phyloP scores from a whole-genome alignment of 208 protist genomes.

The Phytomonas sp. region DNA sequence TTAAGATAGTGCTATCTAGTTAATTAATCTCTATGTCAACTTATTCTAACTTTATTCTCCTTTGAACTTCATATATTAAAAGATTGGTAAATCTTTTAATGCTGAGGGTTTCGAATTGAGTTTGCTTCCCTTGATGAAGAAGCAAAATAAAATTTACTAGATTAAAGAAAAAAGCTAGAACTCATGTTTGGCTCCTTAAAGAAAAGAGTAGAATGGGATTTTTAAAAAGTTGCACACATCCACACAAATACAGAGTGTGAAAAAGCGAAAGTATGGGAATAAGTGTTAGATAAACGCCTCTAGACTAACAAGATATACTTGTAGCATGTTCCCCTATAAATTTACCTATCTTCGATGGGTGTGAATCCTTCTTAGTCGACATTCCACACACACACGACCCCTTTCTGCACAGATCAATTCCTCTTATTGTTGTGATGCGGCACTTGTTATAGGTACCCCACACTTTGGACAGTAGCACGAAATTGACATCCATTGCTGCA shows the following conservation, averaged over 20 bases:
- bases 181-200: not conserved
- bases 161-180: not conserved
- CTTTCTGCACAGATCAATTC: not conserved
- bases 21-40: not conserved
- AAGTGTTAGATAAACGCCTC: not conserved
- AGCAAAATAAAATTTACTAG: not conserved
- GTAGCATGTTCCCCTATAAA: not conserved
- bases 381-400: not conserved
- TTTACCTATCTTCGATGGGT: not conserved
- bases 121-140: not conserved
- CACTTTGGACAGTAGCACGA: conserved; percentile 67
- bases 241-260: not conserved
- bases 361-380: not conserved
- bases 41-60: not conserved
- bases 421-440: conserved; percentile 1
- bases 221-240: not conserved
- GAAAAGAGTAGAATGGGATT: not conserved
- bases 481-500: conserved; percentile 64
- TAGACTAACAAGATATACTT: not conserved
- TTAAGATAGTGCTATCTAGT: not conserved
- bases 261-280: not conserved
- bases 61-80: not conserved
- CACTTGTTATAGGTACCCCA: conserved; percentile 33
- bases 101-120: not conserved
- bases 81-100: not conserved